These are phyloP conservation scores for Polyporus tsugae DNA, from an alignment of 1,284 basidiomycete genomes.

Conservation along the genomic window DNA sequence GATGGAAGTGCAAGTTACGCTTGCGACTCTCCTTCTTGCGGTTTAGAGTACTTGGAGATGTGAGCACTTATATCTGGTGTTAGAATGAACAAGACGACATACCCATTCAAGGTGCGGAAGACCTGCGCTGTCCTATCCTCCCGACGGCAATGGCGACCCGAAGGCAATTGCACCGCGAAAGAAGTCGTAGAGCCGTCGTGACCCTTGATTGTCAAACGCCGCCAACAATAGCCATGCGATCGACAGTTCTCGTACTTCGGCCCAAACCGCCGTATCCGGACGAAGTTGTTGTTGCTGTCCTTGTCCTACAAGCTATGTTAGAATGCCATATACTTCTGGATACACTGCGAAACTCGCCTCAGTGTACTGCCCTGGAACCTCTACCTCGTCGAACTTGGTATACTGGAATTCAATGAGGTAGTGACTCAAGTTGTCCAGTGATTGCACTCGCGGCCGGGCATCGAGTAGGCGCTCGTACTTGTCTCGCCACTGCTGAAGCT, in stretches of 20 bases:
- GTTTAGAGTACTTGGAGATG: constrained; percentile 68
- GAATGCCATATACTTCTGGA: background rate
- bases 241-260: constrained; percentile 93
- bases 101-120: constrained; percentile 94
- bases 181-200: constrained; percentile 89
- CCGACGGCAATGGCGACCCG: constrained; percentile 86
- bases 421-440: constrained; percentile 92
- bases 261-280: constrained; percentile 91
- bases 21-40: constrained; percentile 95
- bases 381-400: constrained; percentile 97
- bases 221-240: constrained; percentile 87
- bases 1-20: constrained; percentile 91
- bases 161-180: constrained; percentile 93
- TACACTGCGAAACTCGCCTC: constrained; percentile 62
- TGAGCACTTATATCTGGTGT: background rate
- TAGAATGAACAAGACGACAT: constrained; percentile 37
- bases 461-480: constrained; percentile 91
- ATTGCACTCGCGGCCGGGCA: constrained; percentile 82
- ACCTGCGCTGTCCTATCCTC: constrained; percentile 96
- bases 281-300: constrained; percentile 93
- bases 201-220: constrained; percentile 92
- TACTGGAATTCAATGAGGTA: constrained; percentile 99
- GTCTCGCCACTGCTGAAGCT: constrained; percentile 94
- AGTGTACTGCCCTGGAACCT: constrained; percentile 98
- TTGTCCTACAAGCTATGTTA: constrained; percentile 72